Evolutionary conservation across 208 protist species (phyloP), one percentile per base, ranked within the genome.

Genomic region (Acanthamoeba triangularis): DNA sequence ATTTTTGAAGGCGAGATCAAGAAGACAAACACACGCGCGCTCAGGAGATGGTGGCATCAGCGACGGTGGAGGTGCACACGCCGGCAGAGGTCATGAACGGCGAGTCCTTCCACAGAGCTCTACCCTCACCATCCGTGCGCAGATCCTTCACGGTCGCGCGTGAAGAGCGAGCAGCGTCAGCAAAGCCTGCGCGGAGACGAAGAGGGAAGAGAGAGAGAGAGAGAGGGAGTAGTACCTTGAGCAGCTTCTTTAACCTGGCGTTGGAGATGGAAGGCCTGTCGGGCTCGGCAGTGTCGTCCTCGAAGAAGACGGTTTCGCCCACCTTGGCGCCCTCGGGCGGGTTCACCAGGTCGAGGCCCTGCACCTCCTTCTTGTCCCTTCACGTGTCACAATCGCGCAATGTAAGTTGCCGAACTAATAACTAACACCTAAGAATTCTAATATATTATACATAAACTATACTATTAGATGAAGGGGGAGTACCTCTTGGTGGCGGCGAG

Each of bases 271-370:
- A 76, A 8, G 87, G 87, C 61, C 54, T 67, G 59, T 93, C 87
- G 63, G 87, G 87, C 87, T 93, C 87, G 63, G 59, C 18, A 11
- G 54, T 25, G 33, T 93, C 87, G 54, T n/a, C 87, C 87, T 93
- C 87, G 54, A 95, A 87, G 61, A 74, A 90, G 78, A 95, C 76
- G 28, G 49, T 54, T 37, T 95, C 93, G 52, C 93, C 93, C 37
- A 78, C 61, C 44, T 85, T 82, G 67, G 69, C 72, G 11, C 91
- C 91, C 76, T 95, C 91, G 23, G 95, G 95, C 35, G 72, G 65
- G 30, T 93, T 87, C 14, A 96, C 61, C 11, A 96, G 92, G 44
- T 96, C 95, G 69, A 96, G 67, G 23, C 49, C 47, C 28, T 52
- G 90, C 33, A 61, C 44, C 35, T 93, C 85, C 67, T 93, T 93